Evolutionary conservation across 2,329 filamentous ascomycete genomes (phyloP).

Genomic region (Microdochium paspali): DNA sequence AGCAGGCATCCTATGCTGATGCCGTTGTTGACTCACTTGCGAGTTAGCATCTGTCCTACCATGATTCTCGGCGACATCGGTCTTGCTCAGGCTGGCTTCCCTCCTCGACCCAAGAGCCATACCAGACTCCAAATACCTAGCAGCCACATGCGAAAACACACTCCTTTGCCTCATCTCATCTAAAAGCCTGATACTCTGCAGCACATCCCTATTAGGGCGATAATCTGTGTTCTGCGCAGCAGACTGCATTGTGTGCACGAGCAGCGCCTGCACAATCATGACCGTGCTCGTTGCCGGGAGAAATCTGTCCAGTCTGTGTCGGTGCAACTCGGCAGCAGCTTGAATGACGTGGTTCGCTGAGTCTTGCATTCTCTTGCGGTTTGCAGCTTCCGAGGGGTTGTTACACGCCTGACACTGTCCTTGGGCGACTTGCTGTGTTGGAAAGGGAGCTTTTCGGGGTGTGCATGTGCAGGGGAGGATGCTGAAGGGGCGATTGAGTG

Average conservation of each 20-base stretch:
- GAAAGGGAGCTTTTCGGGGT: too few relatives aligned
- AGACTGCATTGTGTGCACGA: not conserved
- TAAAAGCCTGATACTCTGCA: not conserved
- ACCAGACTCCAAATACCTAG: not conserved
- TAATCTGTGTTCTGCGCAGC: not conserved
- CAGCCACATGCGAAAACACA: not conserved
- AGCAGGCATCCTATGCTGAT: too few relatives aligned
- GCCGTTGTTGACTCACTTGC: too few relatives aligned
- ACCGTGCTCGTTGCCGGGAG: not conserved
- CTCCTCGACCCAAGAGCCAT: too few relatives aligned
- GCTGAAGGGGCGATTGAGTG: not conserved
- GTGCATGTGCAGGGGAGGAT: not conserved
- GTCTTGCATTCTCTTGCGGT: not conserved
- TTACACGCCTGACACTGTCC: not conserved
- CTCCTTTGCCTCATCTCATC: not conserved
- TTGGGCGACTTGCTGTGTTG: not conserved
- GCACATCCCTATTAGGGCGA: not conserved
- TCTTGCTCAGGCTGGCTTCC: too few relatives aligned
- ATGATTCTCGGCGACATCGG: too few relatives aligned
- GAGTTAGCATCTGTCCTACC: too few relatives aligned
- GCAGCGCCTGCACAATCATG: not conserved
- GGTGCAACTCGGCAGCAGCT: not conserved
- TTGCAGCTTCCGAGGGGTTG: not conserved
- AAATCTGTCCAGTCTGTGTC: not conserved
- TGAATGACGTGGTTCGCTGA: not conserved